A percentile compares a stretch with the other conserved stretches of the same genome.
Evolutionary conservation across 768 basidiomycete species (phyloP).

Genomic region (Russula dissimulans): DNA sequence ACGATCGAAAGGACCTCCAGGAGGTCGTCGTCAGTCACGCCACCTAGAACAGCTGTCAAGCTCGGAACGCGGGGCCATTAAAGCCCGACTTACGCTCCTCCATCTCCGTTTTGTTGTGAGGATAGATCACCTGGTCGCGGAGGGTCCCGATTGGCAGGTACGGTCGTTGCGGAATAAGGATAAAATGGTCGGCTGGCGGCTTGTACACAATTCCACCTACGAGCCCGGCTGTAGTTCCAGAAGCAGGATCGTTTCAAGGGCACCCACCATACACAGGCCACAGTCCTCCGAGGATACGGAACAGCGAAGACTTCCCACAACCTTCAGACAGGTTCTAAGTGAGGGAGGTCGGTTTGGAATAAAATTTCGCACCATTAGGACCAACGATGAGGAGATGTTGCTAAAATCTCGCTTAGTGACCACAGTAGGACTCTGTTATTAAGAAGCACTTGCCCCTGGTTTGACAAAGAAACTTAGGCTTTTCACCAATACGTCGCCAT

Average conservation of each 20-base stretch:
- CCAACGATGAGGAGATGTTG: conserved; percentile 91
- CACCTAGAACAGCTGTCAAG: conserved; percentile 33
- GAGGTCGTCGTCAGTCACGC: conserved; percentile 67
- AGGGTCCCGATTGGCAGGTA: conserved; percentile 92
- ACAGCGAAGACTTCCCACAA: conserved; percentile 84
- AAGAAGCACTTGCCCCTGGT: conserved; percentile 53
- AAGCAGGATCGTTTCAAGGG: no score
- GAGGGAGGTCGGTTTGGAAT: background rate
- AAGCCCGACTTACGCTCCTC: conserved; percentile 40
- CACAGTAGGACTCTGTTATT: background rate
- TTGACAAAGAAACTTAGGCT: conserved; percentile 83
- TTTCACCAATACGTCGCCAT: conserved; percentile 84
- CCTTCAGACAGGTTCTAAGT: conserved; percentile 32
- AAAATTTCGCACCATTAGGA: conserved; percentile 60
- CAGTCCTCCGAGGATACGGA: conserved; percentile 93
- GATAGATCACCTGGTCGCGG: conserved; percentile 94
- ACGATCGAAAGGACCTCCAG: conserved; percentile 63
- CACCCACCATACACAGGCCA: conserved; percentile 68
- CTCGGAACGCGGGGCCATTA: background rate
- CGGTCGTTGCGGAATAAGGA: conserved; percentile 91
- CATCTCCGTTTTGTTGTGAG: conserved; percentile 79
- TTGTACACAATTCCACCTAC: conserved; percentile 73
- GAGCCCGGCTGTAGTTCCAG: background rate
- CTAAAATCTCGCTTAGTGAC: conserved; percentile 29
- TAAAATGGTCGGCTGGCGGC: conserved; percentile 81